A percentile compares a stretch with the other conserved stretches of the same genome.
phyloP scores from a whole-genome alignment of 2,329 filamentous ascomycete species.

The Clonostachys sp. region DNA sequence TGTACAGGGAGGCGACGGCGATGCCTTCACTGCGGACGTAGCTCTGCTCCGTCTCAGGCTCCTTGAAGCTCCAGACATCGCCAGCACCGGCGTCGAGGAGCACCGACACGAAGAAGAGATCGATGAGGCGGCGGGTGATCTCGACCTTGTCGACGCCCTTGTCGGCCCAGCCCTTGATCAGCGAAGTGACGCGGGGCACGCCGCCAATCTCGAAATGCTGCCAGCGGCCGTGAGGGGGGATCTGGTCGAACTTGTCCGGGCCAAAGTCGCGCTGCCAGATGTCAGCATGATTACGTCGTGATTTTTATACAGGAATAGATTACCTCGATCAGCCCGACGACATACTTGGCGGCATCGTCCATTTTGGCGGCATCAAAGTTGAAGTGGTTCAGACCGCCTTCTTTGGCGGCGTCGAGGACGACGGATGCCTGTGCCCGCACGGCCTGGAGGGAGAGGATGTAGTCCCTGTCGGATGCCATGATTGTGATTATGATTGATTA shows the following conservation, averaged over 20 bases:
- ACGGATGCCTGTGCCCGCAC: slow-evolving; percentile 25
- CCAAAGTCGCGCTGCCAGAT: slow-evolving; percentile 41
- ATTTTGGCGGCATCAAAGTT: slow-evolving; percentile 30
- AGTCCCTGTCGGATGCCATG: slow-evolving; percentile 5
- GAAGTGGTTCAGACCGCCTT: slow-evolving; percentile 33
- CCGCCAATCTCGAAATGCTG: slow-evolving; percentile 59
- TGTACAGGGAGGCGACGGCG: slow-evolving; percentile 42
- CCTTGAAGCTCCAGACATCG: slow-evolving; percentile 39
- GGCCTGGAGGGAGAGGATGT: slow-evolving; percentile 27
- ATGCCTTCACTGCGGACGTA: slow-evolving; percentile 44
- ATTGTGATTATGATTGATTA: neutral
- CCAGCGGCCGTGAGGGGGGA: slow-evolving; percentile 55
- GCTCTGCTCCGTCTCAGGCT: slow-evolving; percentile 23
- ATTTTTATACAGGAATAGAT: neutral
- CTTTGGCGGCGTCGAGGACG: slow-evolving; percentile 27
- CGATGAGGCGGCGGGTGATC: slow-evolving; percentile 47
- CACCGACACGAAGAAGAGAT: slow-evolving; percentile 58
- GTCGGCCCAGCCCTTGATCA: slow-evolving; percentile 39
- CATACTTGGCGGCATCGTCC: slow-evolving; percentile 32
- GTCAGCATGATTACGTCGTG: neutral
- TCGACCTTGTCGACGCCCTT: slow-evolving; percentile 36
- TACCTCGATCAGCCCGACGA: slow-evolving; percentile 35
- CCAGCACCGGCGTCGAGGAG: slow-evolving; percentile 51
- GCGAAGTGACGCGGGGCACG: slow-evolving; percentile 37
- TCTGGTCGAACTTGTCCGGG: slow-evolving; percentile 35